Evolutionary conservation across 129 eudicot genomes (phyloP).

Genomic region (Smallanthus sonchifolius): DNA sequence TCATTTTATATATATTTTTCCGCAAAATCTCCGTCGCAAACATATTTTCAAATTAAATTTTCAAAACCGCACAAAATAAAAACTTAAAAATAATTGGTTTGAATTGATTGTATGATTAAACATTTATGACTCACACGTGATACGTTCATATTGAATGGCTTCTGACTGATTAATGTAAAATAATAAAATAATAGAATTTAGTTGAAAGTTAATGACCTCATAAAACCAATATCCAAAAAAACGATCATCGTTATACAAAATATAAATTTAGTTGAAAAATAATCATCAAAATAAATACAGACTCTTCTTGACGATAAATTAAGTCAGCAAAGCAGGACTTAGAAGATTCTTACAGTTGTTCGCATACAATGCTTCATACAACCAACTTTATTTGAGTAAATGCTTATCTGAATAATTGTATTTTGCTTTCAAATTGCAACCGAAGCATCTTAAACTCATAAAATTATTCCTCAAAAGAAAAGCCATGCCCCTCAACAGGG

Average conservation of each 20-base stretch:
- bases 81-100: too few relatives aligned
- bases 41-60: too few relatives aligned
- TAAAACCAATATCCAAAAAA: background rate
- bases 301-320: background rate
- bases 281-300: background rate
- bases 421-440: background rate
- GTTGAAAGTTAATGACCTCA: too few relatives aligned
- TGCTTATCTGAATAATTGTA: background rate
- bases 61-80: too few relatives aligned
- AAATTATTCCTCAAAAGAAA: background rate
- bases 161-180: background rate
- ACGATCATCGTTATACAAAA: background rate
- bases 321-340: background rate
- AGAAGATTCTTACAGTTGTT: background rate
- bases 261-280: background rate
- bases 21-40: too few relatives aligned
- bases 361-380: background rate
- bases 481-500: too few relatives aligned
- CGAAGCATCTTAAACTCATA: background rate
- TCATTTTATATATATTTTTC: too few relatives aligned
- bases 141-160: background rate
- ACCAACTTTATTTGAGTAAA: background rate
- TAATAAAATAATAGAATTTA: too few relatives aligned
- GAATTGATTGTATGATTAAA: too few relatives aligned
- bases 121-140: background rate